Evolutionary conservation across 352 stramenopile species (phyloP), one percentile per base, ranked within the genome.

Genomic region (Elongisporangium prolatum): DNA sequence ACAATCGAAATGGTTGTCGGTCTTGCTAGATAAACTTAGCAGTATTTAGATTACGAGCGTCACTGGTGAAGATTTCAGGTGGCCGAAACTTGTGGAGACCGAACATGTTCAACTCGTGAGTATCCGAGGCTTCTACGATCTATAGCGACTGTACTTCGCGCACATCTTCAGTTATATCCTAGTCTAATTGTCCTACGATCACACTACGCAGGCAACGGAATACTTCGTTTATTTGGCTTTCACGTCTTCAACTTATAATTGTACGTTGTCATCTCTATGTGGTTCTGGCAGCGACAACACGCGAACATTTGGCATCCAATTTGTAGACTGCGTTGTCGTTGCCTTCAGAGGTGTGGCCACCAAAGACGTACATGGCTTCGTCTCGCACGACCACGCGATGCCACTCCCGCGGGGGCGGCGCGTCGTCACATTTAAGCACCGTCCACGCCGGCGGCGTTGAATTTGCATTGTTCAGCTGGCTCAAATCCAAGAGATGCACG

Each of bases 331-430:
- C 58, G 56, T 84, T 83, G 55, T 84, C 76, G 51, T 81, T 73
- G 7, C 76, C 76, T 9, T 66, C 48, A 8, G 74, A 37, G 0
- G 70, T 84, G 65, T 75, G 73, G 7, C 77, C 74, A 47, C 77
- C 77, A 57, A 84, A 86, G 18, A 86, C 68, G 47, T 76, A 81
- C 72, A 83, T 84, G 13, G 64, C 68, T 21, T 60, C 70, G 5
- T 70, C 62, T 28, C 69, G 66, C 54, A 72, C 68, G 17, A 80
- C 70, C 1, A 69, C 68, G 52, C 77, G 72, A 49, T 86, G 77
- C 77, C 74, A 86, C 24, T 80, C 74, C 49, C 77, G 77, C 52
- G 74, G 70, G 16, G 53, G 61, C 14, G 78, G 57, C n/a, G 65
- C 63, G 14, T 68, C 64, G 3, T 80, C 65, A 54, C 69, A 75